Percentiles rank a stretch among this genome's conserved stretches.
phyloP scores from a whole-genome alignment of 805 yeast genomes.

The Wickerhamiella occidentalis region DNA sequence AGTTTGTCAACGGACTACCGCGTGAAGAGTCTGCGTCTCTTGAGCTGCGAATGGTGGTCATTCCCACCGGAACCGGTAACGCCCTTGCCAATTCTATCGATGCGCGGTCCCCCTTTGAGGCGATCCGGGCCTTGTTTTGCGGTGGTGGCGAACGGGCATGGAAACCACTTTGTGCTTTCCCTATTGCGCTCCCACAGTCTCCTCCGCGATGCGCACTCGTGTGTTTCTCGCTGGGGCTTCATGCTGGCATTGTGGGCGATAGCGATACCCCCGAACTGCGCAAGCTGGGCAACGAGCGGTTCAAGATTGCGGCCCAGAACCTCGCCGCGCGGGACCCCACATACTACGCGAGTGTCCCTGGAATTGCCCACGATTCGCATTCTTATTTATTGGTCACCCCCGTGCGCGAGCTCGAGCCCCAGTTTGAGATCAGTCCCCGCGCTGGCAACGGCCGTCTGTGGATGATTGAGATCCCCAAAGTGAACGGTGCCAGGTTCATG shows the following conservation, averaged over 20 bases:
- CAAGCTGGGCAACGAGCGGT: slow-evolving; percentile 51
- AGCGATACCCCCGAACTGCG: slow-evolving; percentile 60
- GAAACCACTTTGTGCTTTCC: slow-evolving; percentile 35
- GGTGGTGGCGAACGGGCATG: slow-evolving; percentile 9
- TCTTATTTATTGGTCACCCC: slow-evolving; percentile 51
- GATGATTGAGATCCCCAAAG: slow-evolving; percentile 35
- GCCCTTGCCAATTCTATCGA: slow-evolving; percentile 58
- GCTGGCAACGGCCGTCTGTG: slow-evolving; percentile 32
- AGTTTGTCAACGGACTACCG: slow-evolving; percentile 47
- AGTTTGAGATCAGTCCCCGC: slow-evolving; percentile 51
- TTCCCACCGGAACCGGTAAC: slow-evolving; percentile 84
- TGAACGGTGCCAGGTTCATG: slow-evolving; percentile 32
- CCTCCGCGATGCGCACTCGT: slow-evolving; percentile 36
- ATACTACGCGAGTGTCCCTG: slow-evolving; percentile 36
- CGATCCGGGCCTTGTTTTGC: slow-evolving; percentile 23
- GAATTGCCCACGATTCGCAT: slow-evolving; percentile 24
- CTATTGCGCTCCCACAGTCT: slow-evolving; percentile 34
- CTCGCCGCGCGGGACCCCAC: slow-evolving; percentile 37
- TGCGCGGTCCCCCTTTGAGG: slow-evolving; percentile 21
- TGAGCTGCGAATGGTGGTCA: slow-evolving; percentile 22
- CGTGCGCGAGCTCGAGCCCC: slow-evolving; percentile 45
- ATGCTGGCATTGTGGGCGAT: slow-evolving; percentile 72
- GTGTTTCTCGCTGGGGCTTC: slow-evolving; percentile 76
- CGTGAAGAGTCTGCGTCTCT: background rate
- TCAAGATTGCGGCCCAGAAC: slow-evolving; percentile 56